phyloP scores from a whole-genome alignment of 306 rosid genomes.

The Trifolium dubium region DNA sequence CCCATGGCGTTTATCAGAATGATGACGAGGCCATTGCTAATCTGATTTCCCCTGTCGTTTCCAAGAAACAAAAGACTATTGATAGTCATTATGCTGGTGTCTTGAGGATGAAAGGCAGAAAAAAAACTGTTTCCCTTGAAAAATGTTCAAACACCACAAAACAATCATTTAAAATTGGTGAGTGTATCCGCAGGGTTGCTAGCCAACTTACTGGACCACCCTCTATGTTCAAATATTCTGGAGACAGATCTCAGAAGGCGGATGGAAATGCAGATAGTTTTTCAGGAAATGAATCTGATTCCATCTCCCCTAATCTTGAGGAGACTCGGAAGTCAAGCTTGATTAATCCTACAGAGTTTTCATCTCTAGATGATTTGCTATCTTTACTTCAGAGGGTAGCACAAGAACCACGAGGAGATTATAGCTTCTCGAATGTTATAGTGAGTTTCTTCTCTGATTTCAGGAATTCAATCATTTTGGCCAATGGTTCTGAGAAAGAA shows the following conservation, averaged over 20 bases:
- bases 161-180: constrained; percentile 87
- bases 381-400: constrained; percentile 71
- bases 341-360: constrained; percentile 53
- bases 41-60: constrained; percentile 45
- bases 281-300: constrained; percentile 51
- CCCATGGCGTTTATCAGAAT: constrained; percentile 51
- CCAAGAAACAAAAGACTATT: constrained; percentile 62
- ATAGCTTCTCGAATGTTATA: constrained; percentile 50
- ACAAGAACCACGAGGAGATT: constrained; percentile 63
- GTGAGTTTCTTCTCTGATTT: constrained; percentile 88
- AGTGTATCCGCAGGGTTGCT: constrained; percentile 87
- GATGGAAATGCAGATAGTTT: constrained; percentile 53
- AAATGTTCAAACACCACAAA: constrained; percentile 65
- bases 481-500: constrained; percentile 52
- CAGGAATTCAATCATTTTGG: constrained; percentile 65
- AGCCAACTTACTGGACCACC: constrained; percentile 77
- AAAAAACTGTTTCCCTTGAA: constrained; percentile 59
- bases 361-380: constrained; percentile 75
- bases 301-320: constrained; percentile 48
- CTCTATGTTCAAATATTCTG: constrained; percentile 53
- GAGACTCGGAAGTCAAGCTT: constrained; percentile 53
- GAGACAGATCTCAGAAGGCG: constrained; percentile 56
- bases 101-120: constrained; percentile 49
- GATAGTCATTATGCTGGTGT: constrained; percentile 56
- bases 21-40: constrained; percentile 51